These are phyloP conservation scores for Phytopythium kandeliae DNA, from an alignment of 352 stramenopile species.

Conservation along the genomic window DNA sequence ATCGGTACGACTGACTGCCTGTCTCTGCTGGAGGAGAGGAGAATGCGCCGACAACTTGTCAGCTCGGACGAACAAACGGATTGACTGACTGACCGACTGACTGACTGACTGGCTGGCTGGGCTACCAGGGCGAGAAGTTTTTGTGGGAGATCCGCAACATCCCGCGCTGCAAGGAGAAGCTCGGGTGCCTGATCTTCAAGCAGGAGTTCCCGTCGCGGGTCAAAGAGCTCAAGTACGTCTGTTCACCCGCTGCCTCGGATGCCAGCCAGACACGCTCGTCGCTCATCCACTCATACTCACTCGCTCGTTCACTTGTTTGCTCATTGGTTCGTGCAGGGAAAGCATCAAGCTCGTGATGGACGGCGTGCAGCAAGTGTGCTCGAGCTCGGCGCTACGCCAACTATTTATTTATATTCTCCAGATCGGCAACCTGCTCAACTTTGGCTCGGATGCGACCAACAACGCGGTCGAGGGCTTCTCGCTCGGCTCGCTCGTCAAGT, in stretches of 20 bases:
- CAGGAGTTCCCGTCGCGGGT: constrained; percentile 75
- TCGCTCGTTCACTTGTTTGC: too few relatives aligned
- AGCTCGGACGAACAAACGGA: too few relatives aligned
- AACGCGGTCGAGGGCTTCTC: constrained; percentile 58
- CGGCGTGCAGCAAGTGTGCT: constrained; percentile 76
- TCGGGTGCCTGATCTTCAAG: constrained; percentile 78
- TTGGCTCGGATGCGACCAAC: constrained; percentile 29
- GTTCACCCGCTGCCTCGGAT: too few relatives aligned
- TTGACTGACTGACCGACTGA: not conserved
- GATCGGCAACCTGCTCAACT: constrained; percentile 74
- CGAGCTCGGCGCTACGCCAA: constrained; percentile 60
- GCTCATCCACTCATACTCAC: too few relatives aligned
- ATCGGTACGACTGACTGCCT: constrained; percentile 28
- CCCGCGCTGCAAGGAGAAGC: constrained; percentile 63
- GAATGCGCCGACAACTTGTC: too few relatives aligned
- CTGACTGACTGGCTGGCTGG: constrained; percentile 1
- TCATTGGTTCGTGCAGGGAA: too few relatives aligned
- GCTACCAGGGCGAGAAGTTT: constrained; percentile 60
- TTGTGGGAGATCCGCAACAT: constrained; percentile 65
- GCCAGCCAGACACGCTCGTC: too few relatives aligned
- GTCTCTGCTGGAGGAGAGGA: too few relatives aligned
- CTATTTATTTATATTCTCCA: constrained; percentile 87
- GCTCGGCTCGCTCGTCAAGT: constrained; percentile 72
- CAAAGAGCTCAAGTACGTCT: constrained; percentile 59
- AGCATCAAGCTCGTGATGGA: constrained; percentile 75